Evolutionary conservation across 1,284 basidiomycete genomes (phyloP).

Genomic region (Pseudozyma tsukubaensis): DNA sequence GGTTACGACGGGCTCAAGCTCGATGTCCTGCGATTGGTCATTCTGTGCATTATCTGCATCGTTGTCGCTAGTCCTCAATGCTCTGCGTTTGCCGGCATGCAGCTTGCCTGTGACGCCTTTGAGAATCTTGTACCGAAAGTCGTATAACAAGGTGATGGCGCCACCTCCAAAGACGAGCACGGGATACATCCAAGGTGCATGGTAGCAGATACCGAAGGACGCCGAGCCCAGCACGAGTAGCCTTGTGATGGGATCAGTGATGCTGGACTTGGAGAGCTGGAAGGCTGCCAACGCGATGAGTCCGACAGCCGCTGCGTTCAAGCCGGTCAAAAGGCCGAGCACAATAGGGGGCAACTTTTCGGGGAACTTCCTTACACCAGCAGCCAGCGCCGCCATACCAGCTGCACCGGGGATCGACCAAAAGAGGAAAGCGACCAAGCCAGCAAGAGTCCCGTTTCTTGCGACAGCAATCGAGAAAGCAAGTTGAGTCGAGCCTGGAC

Average conservation of each 20-base stretch:
- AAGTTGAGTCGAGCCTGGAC: constrained; percentile 71
- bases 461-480: constrained; percentile 70
- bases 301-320: constrained; percentile 75
- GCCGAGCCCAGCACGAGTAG: constrained; percentile 72
- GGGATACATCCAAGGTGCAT: constrained; percentile 70
- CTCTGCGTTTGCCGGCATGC: neutral
- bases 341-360: constrained; percentile 72
- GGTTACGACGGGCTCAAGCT: constrained; percentile 29
- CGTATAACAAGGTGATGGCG: constrained; percentile 64
- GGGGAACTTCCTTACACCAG: constrained; percentile 72
- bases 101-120: neutral
- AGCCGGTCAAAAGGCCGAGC: constrained; percentile 73
- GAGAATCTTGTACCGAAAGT: constrained; percentile 54
- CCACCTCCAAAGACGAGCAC: constrained; percentile 69
- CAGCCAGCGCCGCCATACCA: constrained; percentile 73
- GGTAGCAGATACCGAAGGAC: constrained; percentile 73
- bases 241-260: constrained; percentile 73
- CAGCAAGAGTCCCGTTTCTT: constrained; percentile 67
- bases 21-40: constrained; percentile 35
- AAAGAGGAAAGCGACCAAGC: constrained; percentile 69
- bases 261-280: constrained; percentile 72
- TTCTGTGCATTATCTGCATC: neutral
- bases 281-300: constrained; percentile 74
- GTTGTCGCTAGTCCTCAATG: neutral
- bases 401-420: constrained; percentile 72